Percentiles rank a stretch among this genome's conserved stretches.
phyloP scores from a whole-genome alignment of 768 basidiomycete genomes.

The Amanita molliuscula region DNA sequence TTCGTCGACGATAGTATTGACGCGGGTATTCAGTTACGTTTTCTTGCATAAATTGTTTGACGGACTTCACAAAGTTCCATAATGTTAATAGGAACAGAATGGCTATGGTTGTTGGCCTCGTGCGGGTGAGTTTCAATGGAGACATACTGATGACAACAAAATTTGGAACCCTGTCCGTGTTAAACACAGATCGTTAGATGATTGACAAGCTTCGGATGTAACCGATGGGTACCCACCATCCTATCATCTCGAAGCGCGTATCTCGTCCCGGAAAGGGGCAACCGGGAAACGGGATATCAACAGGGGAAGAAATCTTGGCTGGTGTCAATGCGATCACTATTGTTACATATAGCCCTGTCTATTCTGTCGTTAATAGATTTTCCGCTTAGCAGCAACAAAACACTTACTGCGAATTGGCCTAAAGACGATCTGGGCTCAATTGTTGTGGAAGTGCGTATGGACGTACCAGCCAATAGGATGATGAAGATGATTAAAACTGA shows the following conservation, averaged over 20 bases:
- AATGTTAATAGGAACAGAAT: neutral
- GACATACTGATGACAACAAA: neutral
- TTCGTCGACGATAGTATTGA: too few relatives aligned
- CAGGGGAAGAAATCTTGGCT: neutral
- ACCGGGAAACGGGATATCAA: neutral
- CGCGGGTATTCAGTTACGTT: too few relatives aligned
- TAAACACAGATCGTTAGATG: neutral
- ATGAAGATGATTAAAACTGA: neutral
- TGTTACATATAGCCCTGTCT: neutral
- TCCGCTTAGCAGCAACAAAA: neutral
- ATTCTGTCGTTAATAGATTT: neutral
- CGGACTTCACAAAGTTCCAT: neutral
- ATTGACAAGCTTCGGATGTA: neutral
- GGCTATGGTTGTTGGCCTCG: neutral
- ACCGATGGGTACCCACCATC: neutral
- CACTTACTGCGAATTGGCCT: neutral
- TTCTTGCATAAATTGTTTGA: neutral
- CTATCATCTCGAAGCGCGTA: neutral
- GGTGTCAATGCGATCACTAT: neutral
- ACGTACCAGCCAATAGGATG: neutral
- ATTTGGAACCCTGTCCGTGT: neutral
- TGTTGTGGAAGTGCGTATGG: neutral
- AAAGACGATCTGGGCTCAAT: neutral
- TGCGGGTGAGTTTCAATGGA: too few relatives aligned
- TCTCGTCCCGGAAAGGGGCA: neutral